Base-by-base conservation (phyloP, 495 filamentous ascomycete genomes). In the Parmelia sp. region DNA sequence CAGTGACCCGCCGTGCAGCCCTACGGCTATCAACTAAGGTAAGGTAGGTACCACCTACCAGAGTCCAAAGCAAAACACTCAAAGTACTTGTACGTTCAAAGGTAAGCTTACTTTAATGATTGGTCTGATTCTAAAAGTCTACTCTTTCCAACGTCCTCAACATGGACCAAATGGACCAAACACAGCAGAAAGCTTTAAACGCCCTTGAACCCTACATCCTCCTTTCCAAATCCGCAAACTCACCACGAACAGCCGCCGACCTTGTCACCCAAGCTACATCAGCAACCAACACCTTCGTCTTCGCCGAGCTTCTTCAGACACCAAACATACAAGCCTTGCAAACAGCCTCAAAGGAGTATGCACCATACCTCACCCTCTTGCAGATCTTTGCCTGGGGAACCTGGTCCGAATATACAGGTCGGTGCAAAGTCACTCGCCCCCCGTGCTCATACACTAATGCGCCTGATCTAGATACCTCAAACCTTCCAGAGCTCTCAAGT, bases 351-450 rank as follows among this genome's bases (percentile, higher is more conserved):
- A 66, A 75, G 33, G 83, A 89, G 62, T 80, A 81, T 64, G 71
- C 77, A 23, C 66, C 69, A 14, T 85, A 90, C 75, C 80, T 92
- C 27, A 84, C 81, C 10, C 82, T 96, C 5, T 87, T 97, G 49
- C 82, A 94, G 76, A 90, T 97, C 64, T 99, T 97, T 78, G 86
- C 91, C 58, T 92, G 92, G 82, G 95, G 94, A 59, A 96, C 91
- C 69, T 96, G 89, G 81, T 74, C 82, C 37, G 81, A 86, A 59
- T 96, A 95, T 78, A 80, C 85, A 73, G 72, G 88, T 88, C 71
- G 23, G 65, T 68, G 68, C 63, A 19, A 66, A 37, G 42, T n/a
- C 17, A 21, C 19, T 45, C 42, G 19, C 3, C 25, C 36, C 23
- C 47, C 36, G 21, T 12, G 27, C 47, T 39, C 17, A 11, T 1